Evolutionary conservation across 2,329 filamentous ascomycete species (phyloP).

Genomic region (Xylariaceae sp.): DNA sequence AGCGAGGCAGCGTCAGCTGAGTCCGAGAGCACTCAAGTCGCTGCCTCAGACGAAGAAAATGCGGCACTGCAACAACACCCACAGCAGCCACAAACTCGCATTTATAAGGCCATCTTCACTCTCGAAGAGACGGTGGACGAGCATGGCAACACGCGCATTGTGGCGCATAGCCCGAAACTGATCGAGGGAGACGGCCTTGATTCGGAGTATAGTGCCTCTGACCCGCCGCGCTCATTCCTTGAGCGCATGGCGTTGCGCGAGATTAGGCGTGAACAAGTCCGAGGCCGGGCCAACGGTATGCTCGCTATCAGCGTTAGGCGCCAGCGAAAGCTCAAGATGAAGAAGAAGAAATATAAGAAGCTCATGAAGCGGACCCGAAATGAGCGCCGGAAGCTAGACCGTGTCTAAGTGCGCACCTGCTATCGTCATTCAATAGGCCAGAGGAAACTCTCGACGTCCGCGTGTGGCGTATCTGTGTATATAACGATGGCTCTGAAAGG

Average conservation of each 20-base stretch:
- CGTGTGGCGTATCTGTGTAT: constrained; percentile 13
- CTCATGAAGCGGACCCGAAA: constrained; percentile 89
- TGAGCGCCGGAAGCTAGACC: constrained; percentile 77
- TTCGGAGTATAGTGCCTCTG: background rate
- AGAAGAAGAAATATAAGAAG: constrained; percentile 99
- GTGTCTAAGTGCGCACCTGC: constrained; percentile 42
- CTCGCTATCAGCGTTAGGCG: constrained; percentile 84
- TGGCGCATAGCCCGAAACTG: constrained; percentile 57
- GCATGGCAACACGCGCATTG: constrained; percentile 56
- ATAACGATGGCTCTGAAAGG: constrained; percentile 11
- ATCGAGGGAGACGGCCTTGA: constrained; percentile 44
- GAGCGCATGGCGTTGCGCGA: constrained; percentile 66
- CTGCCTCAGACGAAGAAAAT: background rate
- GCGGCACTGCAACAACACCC: constrained; percentile 20
- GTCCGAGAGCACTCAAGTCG: constrained; percentile 29
- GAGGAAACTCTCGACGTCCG: background rate
- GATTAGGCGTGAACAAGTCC: constrained; percentile 53
- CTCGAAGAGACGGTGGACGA: constrained; percentile 62
- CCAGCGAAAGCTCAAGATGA: constrained; percentile 96
- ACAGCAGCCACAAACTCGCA: constrained; percentile 48
- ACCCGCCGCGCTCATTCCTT: constrained; percentile 53
- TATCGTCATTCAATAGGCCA: background rate
- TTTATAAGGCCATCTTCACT: constrained; percentile 62
- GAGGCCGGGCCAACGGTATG: constrained; percentile 54
- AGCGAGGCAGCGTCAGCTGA: constrained; percentile 34